A percentile compares a stretch with the other conserved stretches of the same genome.
phyloP scores from a whole-genome alignment of 192 early-diverging fungal species.

The Coemansia sp. region DNA sequence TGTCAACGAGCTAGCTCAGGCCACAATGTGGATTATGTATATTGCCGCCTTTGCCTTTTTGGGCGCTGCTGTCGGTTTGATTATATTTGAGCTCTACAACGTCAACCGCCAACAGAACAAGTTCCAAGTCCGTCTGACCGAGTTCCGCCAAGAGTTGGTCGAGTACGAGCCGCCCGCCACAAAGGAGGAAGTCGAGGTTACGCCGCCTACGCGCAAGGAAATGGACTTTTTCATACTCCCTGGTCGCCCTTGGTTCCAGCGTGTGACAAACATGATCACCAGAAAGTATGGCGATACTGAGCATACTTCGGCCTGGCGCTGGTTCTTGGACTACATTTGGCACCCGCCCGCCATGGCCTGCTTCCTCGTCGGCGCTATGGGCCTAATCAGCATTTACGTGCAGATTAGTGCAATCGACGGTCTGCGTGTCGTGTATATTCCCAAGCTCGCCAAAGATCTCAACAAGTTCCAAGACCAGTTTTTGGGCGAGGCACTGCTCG shows the following conservation, averaged over 20 bases:
- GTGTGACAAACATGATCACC: slow-evolving; percentile 18
- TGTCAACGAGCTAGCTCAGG: slow-evolving; percentile 26
- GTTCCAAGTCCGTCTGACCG: slow-evolving; percentile 24
- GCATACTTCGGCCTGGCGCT: slow-evolving; percentile 45
- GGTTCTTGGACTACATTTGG: slow-evolving; percentile 50
- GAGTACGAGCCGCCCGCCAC: slow-evolving; percentile 21
- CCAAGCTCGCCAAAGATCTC: slow-evolving; percentile 27
- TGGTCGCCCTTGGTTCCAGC: slow-evolving; percentile 28
- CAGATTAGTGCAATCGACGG: slow-evolving; percentile 45
- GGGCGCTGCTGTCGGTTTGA: slow-evolving; percentile 19
- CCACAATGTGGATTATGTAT: slow-evolving; percentile 18
- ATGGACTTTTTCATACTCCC: slow-evolving; percentile 50
- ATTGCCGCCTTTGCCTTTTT: slow-evolving; percentile 31
- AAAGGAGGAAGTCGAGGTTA: slow-evolving; percentile 16
- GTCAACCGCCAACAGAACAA: slow-evolving; percentile 11
- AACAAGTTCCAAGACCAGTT: slow-evolving; percentile 36
- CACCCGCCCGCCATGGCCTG: slow-evolving; percentile 55
- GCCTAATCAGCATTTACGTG: slow-evolving; percentile 24
- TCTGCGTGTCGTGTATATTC: slow-evolving; percentile 38
- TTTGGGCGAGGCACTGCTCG: slow-evolving; percentile 24
- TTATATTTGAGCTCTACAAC: slow-evolving; percentile 12
- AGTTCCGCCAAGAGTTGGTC: slow-evolving; percentile 30
- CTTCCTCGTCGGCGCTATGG: slow-evolving; percentile 44
- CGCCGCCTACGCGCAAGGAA: slow-evolving; percentile 39
- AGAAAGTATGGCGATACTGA: slow-evolving; percentile 28